Evolutionary conservation across 2,329 filamentous ascomycete species (phyloP).

Genomic region (Ophiocordyceps robertsii): DNA sequence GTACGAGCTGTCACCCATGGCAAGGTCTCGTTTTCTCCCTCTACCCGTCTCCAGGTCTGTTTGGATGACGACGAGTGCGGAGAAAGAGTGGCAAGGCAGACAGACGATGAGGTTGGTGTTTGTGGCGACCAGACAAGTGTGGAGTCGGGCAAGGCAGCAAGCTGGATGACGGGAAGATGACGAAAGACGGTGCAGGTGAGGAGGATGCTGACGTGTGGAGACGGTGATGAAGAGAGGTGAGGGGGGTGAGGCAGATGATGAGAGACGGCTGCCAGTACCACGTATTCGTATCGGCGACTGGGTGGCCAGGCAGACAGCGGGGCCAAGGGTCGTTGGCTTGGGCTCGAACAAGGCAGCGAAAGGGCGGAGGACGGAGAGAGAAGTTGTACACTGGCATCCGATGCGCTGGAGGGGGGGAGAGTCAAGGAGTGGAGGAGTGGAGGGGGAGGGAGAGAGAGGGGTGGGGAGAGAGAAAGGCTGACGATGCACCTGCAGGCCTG

Average conservation of each 20-base stretch:
- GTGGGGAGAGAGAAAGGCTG: too few species aligned
- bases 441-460: too few species aligned
- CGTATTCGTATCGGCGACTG: not conserved
- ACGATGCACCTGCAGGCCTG: too few species aligned
- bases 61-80: not conserved
- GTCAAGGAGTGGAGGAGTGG: too few species aligned
- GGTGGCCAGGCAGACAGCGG: too few species aligned
- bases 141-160: not conserved
- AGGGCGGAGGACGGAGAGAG: too few species aligned
- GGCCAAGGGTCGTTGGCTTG: too few species aligned
- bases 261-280: too few species aligned
- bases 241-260: not conserved
- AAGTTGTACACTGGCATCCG: too few species aligned
- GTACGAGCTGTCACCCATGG: conserved; percentile 3
- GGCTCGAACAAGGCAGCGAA: too few species aligned
- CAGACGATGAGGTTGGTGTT: not conserved
- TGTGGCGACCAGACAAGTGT: not conserved
- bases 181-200: not conserved
- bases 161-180: not conserved
- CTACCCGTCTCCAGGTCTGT: not conserved
- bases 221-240: not conserved
- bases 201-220: not conserved
- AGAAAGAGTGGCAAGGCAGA: not conserved
- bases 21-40: not conserved
- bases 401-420: too few species aligned